Base-by-base conservation (phyloP, 2,329 filamentous ascomycete species). In the Fusarium palustre region DNA sequence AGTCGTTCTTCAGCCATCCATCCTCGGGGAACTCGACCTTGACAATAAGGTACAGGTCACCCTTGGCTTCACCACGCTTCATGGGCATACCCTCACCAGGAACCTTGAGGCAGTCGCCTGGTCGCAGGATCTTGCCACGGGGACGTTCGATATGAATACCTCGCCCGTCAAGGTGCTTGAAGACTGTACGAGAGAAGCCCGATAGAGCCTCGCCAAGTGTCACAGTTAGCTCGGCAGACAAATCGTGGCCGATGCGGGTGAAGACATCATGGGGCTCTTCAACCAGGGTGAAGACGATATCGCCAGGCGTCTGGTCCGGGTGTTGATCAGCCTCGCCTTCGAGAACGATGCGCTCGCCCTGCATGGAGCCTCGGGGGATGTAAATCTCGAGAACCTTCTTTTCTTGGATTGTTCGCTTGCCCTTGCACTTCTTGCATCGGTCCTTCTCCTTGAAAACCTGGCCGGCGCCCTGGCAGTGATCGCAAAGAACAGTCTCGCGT, bases 361-460 rank as follows among this genome's bases (percentile, higher is more conserved):
- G 90, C 84, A 88, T 88, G 39, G 92, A 91, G 47, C 95, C 95
- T 54, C 92, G 89, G 12, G 95, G 94, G 64, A 99, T 97, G 82
- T 98, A 98, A 54, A 99, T 91, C 82, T 99, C 96, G 64, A 99
- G 85, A 5, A 95, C 92, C 83, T 98, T 99, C 81, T 92, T 96
- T 81, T 96, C 92, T 75, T 94, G 91, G 45, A 90, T 89, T 16
- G 93, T 94, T 67, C 93, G 88, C 80, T 92, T 92, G 76, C 96
- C 96, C 83, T 98, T 98, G 88, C 96, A 99, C 85, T 96, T 97
- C 86, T 97, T 97, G 86, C 96, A 99, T 78, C 93, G 93, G 77
- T 99, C 96, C 85, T 98, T 98, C 77, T 97, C 93, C 80, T 95
- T 95, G 83, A 90, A 97, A 76, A 94, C 90, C 76, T 90, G 90